Conservation (phyloP, 2,329 filamentous ascomycete species). For the Colletotrichum sp. region DNA sequence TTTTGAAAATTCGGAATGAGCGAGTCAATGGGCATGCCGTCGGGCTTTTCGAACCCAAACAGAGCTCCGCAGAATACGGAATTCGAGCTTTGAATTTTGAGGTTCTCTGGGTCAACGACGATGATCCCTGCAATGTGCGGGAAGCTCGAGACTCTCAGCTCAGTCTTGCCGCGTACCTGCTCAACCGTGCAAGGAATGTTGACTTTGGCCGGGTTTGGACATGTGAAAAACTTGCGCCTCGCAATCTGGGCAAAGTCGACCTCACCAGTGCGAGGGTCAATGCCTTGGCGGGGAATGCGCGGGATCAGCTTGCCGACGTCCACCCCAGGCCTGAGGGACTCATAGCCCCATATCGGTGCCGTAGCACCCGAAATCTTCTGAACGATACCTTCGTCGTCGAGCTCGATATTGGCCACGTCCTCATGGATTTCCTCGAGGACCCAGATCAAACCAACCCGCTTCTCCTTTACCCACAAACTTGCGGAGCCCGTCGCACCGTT, state of each 20-base stretch:
- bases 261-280: slow-evolving; percentile 71
- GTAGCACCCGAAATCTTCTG: slow-evolving; percentile 75
- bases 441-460: slow-evolving; percentile 92
- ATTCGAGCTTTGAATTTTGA: slow-evolving; percentile 91
- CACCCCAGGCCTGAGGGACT: slow-evolving; percentile 69
- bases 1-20: slow-evolving; percentile 88
- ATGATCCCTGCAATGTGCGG: slow-evolving; percentile 98
- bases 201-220: slow-evolving; percentile 75
- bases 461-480: slow-evolving; percentile 98
- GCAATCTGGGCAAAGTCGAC: slow-evolving; percentile 80
- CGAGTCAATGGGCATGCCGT: slow-evolving; percentile 79
- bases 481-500: slow-evolving; percentile 92
- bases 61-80: slow-evolving; percentile 91
- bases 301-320: slow-evolving; percentile 83
- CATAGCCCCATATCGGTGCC: slow-evolving; percentile 85
- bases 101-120: slow-evolving; percentile 79
- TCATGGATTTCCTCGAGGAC: slow-evolving; percentile 97
- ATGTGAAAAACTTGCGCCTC: slow-evolving; percentile 82
- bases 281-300: slow-evolving; percentile 78
- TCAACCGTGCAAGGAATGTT: slow-evolving; percentile 87
- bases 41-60: slow-evolving; percentile 86
- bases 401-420: slow-evolving; percentile 78
- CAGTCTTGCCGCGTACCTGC: slow-evolving; percentile 70
- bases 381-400: slow-evolving; percentile 81
- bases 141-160: slow-evolving; percentile 89